Evolutionary conservation across 164 flowering plant genomes (phyloP).

Genomic region (Vitis rupestris): DNA sequence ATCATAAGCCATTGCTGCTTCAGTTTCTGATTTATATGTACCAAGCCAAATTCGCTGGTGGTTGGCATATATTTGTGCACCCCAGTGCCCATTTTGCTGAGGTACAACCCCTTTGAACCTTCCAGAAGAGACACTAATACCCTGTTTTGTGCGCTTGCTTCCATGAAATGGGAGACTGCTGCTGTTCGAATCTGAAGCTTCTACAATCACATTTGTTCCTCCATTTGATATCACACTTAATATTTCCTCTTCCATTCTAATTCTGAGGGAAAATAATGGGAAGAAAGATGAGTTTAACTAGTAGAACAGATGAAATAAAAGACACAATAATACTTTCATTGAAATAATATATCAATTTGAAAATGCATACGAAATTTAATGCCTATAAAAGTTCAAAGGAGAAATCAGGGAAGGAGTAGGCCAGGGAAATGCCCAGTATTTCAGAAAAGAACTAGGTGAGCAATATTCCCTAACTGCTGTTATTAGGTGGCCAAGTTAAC

Average conservation of each 20-base stretch:
- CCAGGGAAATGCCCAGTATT: conserved; percentile 9
- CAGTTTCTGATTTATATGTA: conserved; percentile 56
- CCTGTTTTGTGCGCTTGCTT: conserved; percentile 25
- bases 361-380: no score
- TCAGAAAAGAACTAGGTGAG: conserved; percentile 4
- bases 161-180: conserved; percentile 12
- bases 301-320: no score
- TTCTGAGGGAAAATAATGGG: neutral
- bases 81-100: conserved; percentile 66
- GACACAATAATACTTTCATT: neutral
- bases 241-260: conserved; percentile 20
- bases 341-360: neutral
- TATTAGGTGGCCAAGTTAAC: conserved; percentile 1
- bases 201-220: neutral
- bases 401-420: neutral
- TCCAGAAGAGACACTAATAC: neutral
- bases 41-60: conserved; percentile 71
- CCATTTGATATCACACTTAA: conserved; percentile 17
- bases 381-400: neutral
- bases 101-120: conserved; percentile 65
- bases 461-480: neutral
- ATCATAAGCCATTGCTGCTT: conserved; percentile 71
- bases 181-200: conserved; percentile 31
- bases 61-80: conserved; percentile 65
- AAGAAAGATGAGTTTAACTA: neutral